Percentiles rank a stretch among this genome's conserved stretches.
phyloP scores from a whole-genome alignment of 129 eudicot genomes.

The Saposhnikovia divaricata region DNA sequence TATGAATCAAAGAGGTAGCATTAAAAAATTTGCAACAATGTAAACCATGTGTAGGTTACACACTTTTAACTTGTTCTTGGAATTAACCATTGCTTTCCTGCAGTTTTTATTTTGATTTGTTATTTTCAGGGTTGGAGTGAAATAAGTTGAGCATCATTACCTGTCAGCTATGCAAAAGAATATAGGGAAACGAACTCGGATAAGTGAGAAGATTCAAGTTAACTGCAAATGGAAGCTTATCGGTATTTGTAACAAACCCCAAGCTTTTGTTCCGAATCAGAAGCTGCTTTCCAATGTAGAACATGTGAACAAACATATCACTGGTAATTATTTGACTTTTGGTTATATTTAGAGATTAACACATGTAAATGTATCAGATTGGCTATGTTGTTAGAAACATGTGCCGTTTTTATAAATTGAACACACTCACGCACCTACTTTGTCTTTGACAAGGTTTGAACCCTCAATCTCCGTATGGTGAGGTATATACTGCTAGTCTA shows the following conservation, averaged over 20 bases:
- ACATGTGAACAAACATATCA: constrained; percentile 15
- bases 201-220: constrained; percentile 19
- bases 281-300: constrained; percentile 26
- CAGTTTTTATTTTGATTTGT: not conserved
- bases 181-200: constrained; percentile 18
- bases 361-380: not conserved
- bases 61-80: not conserved
- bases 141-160: constrained; percentile 12
- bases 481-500: not conserved
- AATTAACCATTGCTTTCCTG: not conserved
- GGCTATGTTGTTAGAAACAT: not conserved
- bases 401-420: not conserved
- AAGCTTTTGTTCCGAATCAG: constrained; percentile 18
- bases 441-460: not conserved
- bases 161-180: constrained; percentile 21
- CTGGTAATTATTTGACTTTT: constrained; percentile 8
- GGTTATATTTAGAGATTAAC: not conserved
- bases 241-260: constrained; percentile 29
- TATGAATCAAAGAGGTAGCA: too few relatives aligned
- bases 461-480: not conserved
- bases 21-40: too few relatives aligned
- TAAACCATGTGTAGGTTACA: not conserved
- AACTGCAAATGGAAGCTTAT: constrained; percentile 30
- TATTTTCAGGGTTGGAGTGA: not conserved
- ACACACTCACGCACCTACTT: not conserved